Conservation (phyloP, 495 filamentous ascomycete genomes). For the Ascobolus immersus region DNA sequence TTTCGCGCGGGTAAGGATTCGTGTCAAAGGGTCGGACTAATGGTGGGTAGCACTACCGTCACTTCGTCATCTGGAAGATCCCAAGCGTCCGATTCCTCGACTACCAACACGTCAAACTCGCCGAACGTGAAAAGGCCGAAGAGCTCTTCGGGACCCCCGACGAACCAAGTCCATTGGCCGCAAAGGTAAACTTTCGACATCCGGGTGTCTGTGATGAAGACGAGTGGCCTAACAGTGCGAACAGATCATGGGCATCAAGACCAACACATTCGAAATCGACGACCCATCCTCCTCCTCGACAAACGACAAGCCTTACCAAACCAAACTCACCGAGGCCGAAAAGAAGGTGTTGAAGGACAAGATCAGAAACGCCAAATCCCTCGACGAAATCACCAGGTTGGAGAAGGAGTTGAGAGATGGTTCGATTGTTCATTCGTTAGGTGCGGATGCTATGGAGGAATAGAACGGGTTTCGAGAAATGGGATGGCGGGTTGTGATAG, state of each 20-base stretch:
- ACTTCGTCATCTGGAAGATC: conserved; percentile 70
- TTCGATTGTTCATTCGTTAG: conserved; percentile 42
- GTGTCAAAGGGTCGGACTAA: neutral
- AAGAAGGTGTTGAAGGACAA: conserved; percentile 41
- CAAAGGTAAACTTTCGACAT: too few species aligned
- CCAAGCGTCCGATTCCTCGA: conserved; percentile 76
- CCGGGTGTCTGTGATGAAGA: too few species aligned
- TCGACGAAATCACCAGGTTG: conserved; percentile 58
- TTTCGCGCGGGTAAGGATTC: neutral
- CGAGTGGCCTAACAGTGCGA: too few species aligned
- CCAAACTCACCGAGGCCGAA: conserved; percentile 45
- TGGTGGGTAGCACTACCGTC: conserved; percentile 53
- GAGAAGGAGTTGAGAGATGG: conserved; percentile 78
- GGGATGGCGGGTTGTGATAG: too few species aligned
- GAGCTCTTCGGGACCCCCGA: conserved; percentile 59
- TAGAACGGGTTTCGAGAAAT: too few species aligned
- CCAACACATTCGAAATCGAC: conserved; percentile 57
- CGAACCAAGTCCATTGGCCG: conserved; percentile 55
- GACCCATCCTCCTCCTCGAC: conserved; percentile 24
- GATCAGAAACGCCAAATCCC: conserved; percentile 59
- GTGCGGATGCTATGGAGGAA: conserved; percentile 33
- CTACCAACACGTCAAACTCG: conserved; percentile 70
- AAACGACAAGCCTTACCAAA: conserved; percentile 37
- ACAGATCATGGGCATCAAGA: conserved; percentile 72
- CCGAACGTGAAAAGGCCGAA: conserved; percentile 45